Evolutionary conservation across 306 rosid genomes (phyloP), one percentile per base, ranked within the genome.

Genomic region (Medicago arabica): DNA sequence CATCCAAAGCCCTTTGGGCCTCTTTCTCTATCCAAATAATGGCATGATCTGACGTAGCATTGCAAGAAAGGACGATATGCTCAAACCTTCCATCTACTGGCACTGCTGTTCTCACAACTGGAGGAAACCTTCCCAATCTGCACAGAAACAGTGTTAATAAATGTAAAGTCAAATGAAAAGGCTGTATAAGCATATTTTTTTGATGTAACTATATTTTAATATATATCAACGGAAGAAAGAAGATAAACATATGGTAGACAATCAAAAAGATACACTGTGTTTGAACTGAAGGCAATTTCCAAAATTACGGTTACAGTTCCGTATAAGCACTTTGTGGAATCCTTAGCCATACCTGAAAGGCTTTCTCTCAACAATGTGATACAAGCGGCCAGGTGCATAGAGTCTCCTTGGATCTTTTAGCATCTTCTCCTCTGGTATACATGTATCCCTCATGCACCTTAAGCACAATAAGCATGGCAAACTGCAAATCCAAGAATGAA

Each of bases 81-180:
- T 94, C 98, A 70, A 94, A 94, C 86, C 98, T 84, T 82, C 98
- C 98, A 73, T 94, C 98, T 28, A 94, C 98, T 0, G 98, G 98
- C 68, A 94, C 98, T 28, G 96, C 96, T 73, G 96, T 94, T 86
- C 81, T 90, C 75, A 94, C 97, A 50, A 90, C 92, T 5, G 98
- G 98, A 6, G 96, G 96, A 83, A 87, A 90, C 83, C 96, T 85
- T 85, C 97, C 98, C 13, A 72, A 51, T 84, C 98, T 92, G 88
- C 78, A 78, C 50, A 36, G 9, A 75, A 72, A 38, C 79, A 19
- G 38, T 16, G 31, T 63, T 55, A 31, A 64, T 57, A 46, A 25
- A 55, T 43, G 63, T 61, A 66, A 51, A 77, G 28, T 38, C 72
- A 70, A 58, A 39, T 60, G 63, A 58, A 75, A 72, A 58, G 23